phyloP scores from a whole-genome alignment of 2,329 filamentous ascomycete genomes.

The Colletotrichum filicis region DNA sequence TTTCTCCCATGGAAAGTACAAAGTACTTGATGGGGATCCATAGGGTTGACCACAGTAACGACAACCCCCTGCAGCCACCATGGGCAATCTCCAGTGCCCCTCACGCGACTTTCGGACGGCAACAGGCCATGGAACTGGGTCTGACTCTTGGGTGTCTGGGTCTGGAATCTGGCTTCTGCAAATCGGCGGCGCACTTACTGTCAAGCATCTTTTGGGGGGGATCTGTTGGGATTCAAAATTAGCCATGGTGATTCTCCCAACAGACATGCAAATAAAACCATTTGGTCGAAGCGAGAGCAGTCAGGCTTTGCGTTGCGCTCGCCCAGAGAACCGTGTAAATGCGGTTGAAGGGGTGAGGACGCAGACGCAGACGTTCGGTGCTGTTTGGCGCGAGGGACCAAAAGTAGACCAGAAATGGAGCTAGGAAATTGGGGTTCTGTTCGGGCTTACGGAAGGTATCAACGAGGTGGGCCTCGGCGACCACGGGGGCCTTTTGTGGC shows the following conservation, averaged over 20 bases:
- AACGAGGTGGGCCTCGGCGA: slow-evolving; percentile 80
- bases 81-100: slow-evolving; percentile 27
- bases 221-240: slow-evolving; percentile 52
- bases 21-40: no score
- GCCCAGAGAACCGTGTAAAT: neutral
- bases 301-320: neutral
- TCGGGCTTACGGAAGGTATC: slow-evolving; percentile 74
- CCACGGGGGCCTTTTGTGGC: slow-evolving; percentile 64
- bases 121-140: slow-evolving; percentile 10
- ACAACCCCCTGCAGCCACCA: neutral
- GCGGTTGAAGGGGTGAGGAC: no score
- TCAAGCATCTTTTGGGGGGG: slow-evolving; percentile 75
- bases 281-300: neutral
- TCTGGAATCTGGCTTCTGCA: slow-evolving; percentile 19
- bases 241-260: slow-evolving; percentile 24
- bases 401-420: neutral
- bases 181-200: slow-evolving; percentile 60
- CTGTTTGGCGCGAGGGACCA: slow-evolving; percentile 1
- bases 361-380: neutral
- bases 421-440: slow-evolving; percentile 24
- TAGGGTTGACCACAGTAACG: no score
- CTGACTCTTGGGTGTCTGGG: neutral
- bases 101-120: slow-evolving; percentile 32
- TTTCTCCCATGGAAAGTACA: neutral
- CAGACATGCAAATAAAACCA: neutral